Evolutionary conservation across 768 basidiomycete species (phyloP), one percentile per base, ranked within the genome.

Genomic region (Kockovaella imperatae): DNA sequence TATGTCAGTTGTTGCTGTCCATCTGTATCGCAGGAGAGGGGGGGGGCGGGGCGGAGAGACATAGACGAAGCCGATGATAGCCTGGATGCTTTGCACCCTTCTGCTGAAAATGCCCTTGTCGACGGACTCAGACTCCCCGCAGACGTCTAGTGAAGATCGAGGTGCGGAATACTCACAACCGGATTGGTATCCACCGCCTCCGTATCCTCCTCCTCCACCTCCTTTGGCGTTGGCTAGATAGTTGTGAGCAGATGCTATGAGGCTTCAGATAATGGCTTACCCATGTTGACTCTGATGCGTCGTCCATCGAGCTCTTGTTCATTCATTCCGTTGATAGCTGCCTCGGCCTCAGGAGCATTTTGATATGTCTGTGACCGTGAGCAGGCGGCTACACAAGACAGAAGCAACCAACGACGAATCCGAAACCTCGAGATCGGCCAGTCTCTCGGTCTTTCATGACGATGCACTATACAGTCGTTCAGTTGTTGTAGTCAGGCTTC

Each of bases 361-460:
- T 52, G 56, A 64, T 64, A 74, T 57, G 73, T 74, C 65, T 69
- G 42, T 29, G 26, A 34, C 20, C 31, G 32, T 45, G 20, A 47
- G 41, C 14, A 8, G 44, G 34, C 20, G 29, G 21, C 5, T n/a
- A 47, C 6, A 38, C 35, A 13, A 24, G 49, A 44, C 38, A 42
- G 38, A 50, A 30, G 48, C 35, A 43, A 70, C 68, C 47, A 52
- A 70, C 90, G 53, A 96, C 90, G 74, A 96, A 96, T 54, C 91
- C 91, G 72, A 96, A 96, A 67, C 91, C 91, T 69, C 91, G 84
- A 56, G 88, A 93, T 68, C 91, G 87, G 52, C 87, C 86, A 58
- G 93, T 96, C 69, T 95, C 93, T 70, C 90, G 87, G 76, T 97
- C 91, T 76, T 87, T 85, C 90, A 93, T 93, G 72, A 93, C 89